Base-by-base conservation (phyloP, 1,139 yeast genomes). In the Yamadazyma sp. region DNA sequence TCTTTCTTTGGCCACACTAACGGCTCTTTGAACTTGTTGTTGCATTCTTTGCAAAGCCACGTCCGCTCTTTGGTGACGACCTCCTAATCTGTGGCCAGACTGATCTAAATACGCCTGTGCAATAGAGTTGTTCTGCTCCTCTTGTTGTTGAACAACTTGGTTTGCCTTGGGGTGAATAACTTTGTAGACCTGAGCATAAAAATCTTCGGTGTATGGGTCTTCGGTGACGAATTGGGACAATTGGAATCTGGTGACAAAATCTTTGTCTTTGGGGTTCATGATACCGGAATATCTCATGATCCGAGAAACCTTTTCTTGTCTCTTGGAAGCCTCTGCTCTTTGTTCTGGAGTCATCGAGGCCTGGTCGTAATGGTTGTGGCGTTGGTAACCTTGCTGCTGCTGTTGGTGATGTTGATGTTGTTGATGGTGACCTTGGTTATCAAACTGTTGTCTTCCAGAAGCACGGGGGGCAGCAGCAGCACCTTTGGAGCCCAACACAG, bases 11-110 rank as follows among this genome's bases (percentile, higher is more conserved):
- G 97, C 97, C 38, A 88, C 94, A 35, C 95, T 87, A 17, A 92
- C 97, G 7, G 98, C 98, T 58, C 87, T 87, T 59, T 91, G 95
- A 42, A 94, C 97, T 66, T 92, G 98, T 58, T 91, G 96, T 68
- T 92, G 98, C 97, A 92, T 91, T 73, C 96, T 83, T 66, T 87
- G 96, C 55, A 91, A 75, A 1, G 97, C 97, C 51, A 91, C 85
- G 61, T 88, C 96, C n/a, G 94, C 92, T 58, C 96, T 75, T 67
- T 87, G 83, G 54, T 80, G 77, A 59, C 95, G 81, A 36, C 96
- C 94, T 47, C 96, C 94, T 44, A 87, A 71, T 64, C 94, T 81
- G 59, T 88, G 95, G 36, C 96, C 96, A 49, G 95, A 85, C 62
- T 88, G 95, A 56, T 87, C 95, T 61, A 92, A 72, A 57, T 94